Evolutionary conservation across 1,284 basidiomycete genomes (phyloP).

Genomic region (Marasmius sp.): DNA sequence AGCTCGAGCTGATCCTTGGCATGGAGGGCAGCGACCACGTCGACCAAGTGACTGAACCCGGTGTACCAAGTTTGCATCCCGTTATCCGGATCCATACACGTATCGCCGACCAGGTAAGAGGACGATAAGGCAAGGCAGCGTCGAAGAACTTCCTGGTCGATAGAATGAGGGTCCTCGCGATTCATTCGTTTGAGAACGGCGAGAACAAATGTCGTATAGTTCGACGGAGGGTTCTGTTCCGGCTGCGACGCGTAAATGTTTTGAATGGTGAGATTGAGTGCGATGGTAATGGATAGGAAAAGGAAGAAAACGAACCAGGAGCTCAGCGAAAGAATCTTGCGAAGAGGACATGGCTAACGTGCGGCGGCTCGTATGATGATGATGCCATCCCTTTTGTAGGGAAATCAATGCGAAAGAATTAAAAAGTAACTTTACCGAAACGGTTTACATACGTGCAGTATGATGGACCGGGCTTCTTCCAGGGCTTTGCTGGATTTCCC

Average conservation of each 20-base stretch:
- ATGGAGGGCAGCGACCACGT: constrained; percentile 69
- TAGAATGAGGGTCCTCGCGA: constrained; percentile 32
- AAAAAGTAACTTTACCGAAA: background rate
- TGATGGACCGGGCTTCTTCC: too few relatives aligned
- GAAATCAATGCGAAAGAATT: background rate
- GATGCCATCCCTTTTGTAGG: background rate
- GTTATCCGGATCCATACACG: constrained; percentile 55
- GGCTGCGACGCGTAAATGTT: constrained; percentile 10
- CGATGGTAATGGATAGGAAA: background rate
- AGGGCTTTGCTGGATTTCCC: too few relatives aligned
- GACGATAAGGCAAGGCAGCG: constrained; percentile 67
- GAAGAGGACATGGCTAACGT: background rate
- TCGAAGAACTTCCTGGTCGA: constrained; percentile 66
- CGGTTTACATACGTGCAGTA: too few relatives aligned
- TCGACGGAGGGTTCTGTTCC: constrained; percentile 42
- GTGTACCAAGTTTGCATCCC: constrained; percentile 62
- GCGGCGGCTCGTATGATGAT: background rate
- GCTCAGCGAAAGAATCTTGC: constrained; percentile 7
- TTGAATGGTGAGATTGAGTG: background rate
- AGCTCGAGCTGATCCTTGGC: constrained; percentile 61
- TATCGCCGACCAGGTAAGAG: constrained; percentile 74
- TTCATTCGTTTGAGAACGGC: constrained; percentile 52
- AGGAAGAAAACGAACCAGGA: constrained; percentile 9
- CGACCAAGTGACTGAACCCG: constrained; percentile 68
- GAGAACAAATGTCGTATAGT: constrained; percentile 61